These are phyloP conservation scores for Penicillium canescens DNA, from an alignment of 495 filamentous ascomycete genomes.

Conservation along the genomic window DNA sequence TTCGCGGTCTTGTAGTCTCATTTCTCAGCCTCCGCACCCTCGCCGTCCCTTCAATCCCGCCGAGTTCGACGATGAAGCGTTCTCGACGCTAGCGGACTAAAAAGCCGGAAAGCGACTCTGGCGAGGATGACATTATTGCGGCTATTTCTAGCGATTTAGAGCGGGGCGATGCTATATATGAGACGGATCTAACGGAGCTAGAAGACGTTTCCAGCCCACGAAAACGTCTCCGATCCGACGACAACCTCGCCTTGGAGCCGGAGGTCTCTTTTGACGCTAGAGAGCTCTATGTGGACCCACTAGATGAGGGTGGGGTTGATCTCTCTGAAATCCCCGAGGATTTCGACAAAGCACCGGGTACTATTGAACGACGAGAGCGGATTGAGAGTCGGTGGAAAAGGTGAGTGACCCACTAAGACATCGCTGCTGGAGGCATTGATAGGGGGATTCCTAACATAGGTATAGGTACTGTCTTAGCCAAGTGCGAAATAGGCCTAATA, in stretches of 20 bases:
- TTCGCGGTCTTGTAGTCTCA: too few relatives aligned
- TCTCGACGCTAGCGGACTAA: slow-evolving; percentile 1
- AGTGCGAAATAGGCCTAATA: slow-evolving; percentile 5
- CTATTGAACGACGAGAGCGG: slow-evolving; percentile 16
- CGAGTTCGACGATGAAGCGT: slow-evolving; percentile 5
- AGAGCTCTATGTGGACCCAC: slow-evolving; percentile 11
- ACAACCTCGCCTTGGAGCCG: slow-evolving; percentile 1
- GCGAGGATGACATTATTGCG: neutral
- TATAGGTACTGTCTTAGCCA: slow-evolving; percentile 12
- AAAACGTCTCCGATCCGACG: slow-evolving; percentile 9
- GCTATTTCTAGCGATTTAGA: slow-evolving; percentile 8
- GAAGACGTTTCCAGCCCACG: neutral
- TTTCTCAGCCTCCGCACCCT: neutral
- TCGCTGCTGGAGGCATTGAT: neutral
- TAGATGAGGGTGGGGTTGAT: slow-evolving; percentile 18
- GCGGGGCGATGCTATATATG: slow-evolving; percentile 4
- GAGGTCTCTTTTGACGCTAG: neutral
- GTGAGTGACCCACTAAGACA: too few relatives aligned
- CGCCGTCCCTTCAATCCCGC: neutral
- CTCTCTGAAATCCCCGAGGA: slow-evolving; percentile 18
- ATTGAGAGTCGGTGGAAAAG: neutral
- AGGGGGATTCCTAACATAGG: slow-evolving; percentile 1
- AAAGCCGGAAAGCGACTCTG: slow-evolving; percentile 4
- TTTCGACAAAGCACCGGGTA: slow-evolving; percentile 19
- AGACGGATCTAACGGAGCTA: slow-evolving; percentile 9